A percentile compares a stretch with the other conserved stretches of the same genome.
Conservation (phyloP, 2,329 filamentous ascomycete species). For the Cryphonectria japonica region DNA sequence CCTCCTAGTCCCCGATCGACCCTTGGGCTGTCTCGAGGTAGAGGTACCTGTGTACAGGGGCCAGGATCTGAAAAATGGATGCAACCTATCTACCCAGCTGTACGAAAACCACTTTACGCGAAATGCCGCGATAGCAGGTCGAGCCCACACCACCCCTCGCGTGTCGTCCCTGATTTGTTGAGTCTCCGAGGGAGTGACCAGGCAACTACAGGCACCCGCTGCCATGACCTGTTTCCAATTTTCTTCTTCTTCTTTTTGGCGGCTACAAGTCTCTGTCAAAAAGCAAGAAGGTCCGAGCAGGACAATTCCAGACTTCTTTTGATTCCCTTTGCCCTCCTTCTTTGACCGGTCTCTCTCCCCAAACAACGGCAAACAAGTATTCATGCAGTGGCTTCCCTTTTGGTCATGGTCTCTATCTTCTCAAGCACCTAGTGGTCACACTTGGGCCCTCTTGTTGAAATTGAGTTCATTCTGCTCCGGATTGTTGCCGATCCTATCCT, state of each 20-base stretch:
- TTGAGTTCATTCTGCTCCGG: conserved; percentile 21
- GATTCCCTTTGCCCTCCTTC: conserved; percentile 15
- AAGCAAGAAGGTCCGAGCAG: conserved; percentile 30
- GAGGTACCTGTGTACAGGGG: conserved; percentile 16
- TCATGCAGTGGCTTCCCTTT: conserved; percentile 27
- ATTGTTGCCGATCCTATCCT: conserved; percentile 16
- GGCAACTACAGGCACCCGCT: conserved; percentile 26
- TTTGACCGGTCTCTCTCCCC: conserved; percentile 30
- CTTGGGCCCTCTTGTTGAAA: conserved; percentile 23
- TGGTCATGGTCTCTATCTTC: conserved; percentile 18
- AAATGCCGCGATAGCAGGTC: conserved; percentile 36
- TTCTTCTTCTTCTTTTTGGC: background rate
- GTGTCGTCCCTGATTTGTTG: conserved; percentile 31
- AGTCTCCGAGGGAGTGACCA: conserved; percentile 17
- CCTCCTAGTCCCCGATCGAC: background rate
- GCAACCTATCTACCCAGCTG: conserved; percentile 20
- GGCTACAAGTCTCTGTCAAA: conserved; percentile 24
- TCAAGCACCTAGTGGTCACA: conserved; percentile 22
- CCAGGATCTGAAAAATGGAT: conserved; percentile 18
- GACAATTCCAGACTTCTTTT: conserved; percentile 17
- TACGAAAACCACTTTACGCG: conserved; percentile 39
- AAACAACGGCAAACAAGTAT: conserved; percentile 29
- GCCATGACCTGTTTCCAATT: conserved; percentile 8
- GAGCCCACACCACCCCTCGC: conserved; percentile 32
- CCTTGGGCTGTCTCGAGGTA: background rate